Evolutionary conservation across 139 green algal species (phyloP), one percentile per base, ranked within the genome.

Genomic region (Closterium sp.): DNA sequence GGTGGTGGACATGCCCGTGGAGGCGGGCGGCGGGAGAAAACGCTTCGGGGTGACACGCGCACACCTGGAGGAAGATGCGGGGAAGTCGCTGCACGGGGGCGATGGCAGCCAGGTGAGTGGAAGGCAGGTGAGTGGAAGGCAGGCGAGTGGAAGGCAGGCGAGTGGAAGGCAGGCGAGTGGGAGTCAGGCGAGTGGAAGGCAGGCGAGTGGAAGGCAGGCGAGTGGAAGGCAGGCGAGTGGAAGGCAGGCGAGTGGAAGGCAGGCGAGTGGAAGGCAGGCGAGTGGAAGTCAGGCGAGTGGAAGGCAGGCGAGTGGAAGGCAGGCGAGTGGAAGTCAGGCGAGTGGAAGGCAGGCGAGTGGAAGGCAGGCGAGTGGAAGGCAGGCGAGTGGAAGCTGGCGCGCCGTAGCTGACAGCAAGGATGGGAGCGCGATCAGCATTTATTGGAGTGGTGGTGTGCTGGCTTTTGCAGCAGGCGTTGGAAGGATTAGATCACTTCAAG

Each of bases 31-130:
- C 1, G 93, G 89, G 9, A 31, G 38, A 10, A 31, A 35, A 5
- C n/a, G 33, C 36, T 87, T 96, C 21, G 64, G 92, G 25, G 95
- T 96, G 89, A 96, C 94, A 21, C 95, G 98, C 0, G 97, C 96
- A 0, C 98, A 99, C 93, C 84, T 99, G 35, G 98, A 99, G 93
- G 98, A 99, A 93, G 98, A 99, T 92, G 96, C 97, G 21, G 98
- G 97, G 43, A 99, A 99, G 95, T 96, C 97, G 23, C 90, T 89
- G 25, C 91, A 96, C 90, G 87, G 33, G 55, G 94, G 88, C 25
- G 85, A 33, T 9, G 91, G 69, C 25, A 84, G 69, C 69, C 69
- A 84, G 69, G 25, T 84, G 25, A 84, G 69, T 84, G 69, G 69
- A 4, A 30, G 3, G 69, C 5, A 7, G 69, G 23, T 7, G 28